Conservation (phyloP, 2,329 filamentous ascomycete species). For the Fusarium temperatum region DNA sequence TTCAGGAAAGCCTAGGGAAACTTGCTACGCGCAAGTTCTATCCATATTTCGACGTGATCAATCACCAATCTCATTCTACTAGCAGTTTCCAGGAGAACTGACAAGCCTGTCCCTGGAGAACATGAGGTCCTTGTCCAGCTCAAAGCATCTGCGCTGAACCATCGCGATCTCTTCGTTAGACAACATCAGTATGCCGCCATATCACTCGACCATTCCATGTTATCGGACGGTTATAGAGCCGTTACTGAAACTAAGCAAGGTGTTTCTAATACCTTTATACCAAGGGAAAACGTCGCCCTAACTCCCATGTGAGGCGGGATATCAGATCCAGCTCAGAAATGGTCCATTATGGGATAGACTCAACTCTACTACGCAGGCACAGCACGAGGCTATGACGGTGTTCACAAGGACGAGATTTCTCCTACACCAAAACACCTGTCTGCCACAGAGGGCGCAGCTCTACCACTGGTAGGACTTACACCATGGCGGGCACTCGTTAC, state of each 20-base stretch:
- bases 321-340: background rate
- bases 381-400: background rate
- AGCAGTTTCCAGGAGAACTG: background rate
- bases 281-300: background rate
- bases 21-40: background rate
- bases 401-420: background rate
- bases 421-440: background rate
- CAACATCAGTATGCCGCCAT: background rate
- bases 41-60: background rate
- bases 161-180: background rate
- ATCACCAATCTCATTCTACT: background rate
- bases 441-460: background rate
- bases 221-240: background rate
- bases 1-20: background rate
- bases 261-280: background rate
- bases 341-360: background rate
- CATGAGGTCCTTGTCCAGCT: background rate
- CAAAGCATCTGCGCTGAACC: background rate
- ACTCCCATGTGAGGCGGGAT: background rate
- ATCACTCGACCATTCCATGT: background rate
- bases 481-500: background rate
- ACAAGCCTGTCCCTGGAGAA: background rate
- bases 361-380: background rate
- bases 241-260: background rate
- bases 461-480: background rate